Base-by-base conservation (phyloP, 2,329 filamentous ascomycete species). In the Fusarium miscanthi region DNA sequence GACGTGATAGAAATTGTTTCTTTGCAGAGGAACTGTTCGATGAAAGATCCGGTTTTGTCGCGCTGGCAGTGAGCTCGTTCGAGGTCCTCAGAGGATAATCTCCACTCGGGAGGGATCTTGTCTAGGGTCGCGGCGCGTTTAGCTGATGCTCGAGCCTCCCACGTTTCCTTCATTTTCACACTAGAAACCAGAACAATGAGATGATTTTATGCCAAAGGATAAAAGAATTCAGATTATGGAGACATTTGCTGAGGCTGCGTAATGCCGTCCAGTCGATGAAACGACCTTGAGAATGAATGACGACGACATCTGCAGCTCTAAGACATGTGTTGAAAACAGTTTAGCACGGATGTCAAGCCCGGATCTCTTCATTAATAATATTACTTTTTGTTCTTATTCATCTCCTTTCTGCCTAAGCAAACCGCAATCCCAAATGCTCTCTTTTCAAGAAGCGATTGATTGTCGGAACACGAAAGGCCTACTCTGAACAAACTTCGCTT, bases 71-170 rank as follows among this genome's bases (percentile, higher is more conserved):
- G 53, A 2, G 69, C 72, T 23, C 25, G 65, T 17, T 75, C 42
- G 1, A 77, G 33, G 21, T 77, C 73, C 25, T 35, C 19, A 1
- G 49, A 7, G 1, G 63, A 31, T 11, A 79, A 54, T n/a, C 63
- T 70, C 77, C 77, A 79, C 30, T 70, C 40, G 1, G 51, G 37
- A 5, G 40, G 61, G 5, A 79, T 78, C 27, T 70, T 73, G 35
- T 68, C 52, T 7, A 74, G 5, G 6, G 57, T 72, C 38, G 52
- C 58, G 5, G 54, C 60, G 8, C 68, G 73, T 49, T 78, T 78
- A 2, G 59, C 63, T 10, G 68, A 73, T 3, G 75, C 73, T 17
- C 51, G 63, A 9, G 30, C n/a, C 45, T 74, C 31, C 76, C 76
- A 77, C 1, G 21, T 17, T 25, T 57, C 31, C 9, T 42, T 9